phyloP scores from a whole-genome alignment of 2,329 filamentous ascomycete species.

The Phaeoacremonium minimum region DNA sequence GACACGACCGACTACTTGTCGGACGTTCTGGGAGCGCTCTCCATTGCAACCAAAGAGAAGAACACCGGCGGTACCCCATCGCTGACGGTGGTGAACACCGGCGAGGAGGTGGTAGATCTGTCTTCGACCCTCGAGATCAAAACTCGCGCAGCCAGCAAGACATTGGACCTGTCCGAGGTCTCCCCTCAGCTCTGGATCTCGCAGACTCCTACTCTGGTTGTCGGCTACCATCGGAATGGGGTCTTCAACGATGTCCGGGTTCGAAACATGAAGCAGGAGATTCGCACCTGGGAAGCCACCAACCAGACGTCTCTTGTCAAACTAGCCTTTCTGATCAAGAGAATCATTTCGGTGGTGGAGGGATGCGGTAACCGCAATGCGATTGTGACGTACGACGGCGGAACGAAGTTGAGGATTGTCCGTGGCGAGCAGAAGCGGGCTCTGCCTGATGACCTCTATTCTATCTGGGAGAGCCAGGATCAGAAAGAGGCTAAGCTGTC shows the following conservation, averaged over 20 bases:
- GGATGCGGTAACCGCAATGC: slow-evolving; percentile 17
- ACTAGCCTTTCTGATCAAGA: slow-evolving; percentile 24
- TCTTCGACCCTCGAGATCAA: slow-evolving; percentile 39
- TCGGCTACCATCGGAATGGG: slow-evolving; percentile 33
- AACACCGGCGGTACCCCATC: slow-evolving; percentile 11
- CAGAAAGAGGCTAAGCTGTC: too few relatives aligned
- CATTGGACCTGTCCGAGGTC: slow-evolving; percentile 26
- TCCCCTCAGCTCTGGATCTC: slow-evolving; percentile 38
- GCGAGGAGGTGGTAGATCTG: slow-evolving; percentile 24
- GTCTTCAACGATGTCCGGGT: slow-evolving; percentile 25
- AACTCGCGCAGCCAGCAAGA: slow-evolving; percentile 28
- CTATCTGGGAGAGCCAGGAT: slow-evolving; percentile 17
- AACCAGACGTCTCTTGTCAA: slow-evolving; percentile 23
- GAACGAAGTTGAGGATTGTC: slow-evolving; percentile 18
- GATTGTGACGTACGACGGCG: slow-evolving; percentile 14
- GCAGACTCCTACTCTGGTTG: slow-evolving; percentile 41
- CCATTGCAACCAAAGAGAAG: slow-evolving; percentile 12
- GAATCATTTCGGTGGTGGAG: slow-evolving; percentile 21
- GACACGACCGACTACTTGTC: slow-evolving; percentile 10
- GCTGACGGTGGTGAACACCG: slow-evolving; percentile 21
- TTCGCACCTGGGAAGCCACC: slow-evolving; percentile 27
- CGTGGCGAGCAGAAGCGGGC: slow-evolving; percentile 14
- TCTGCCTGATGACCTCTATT: slow-evolving; percentile 25
- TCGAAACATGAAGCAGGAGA: slow-evolving; percentile 24
- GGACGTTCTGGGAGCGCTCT: slow-evolving; percentile 16